Evolutionary conservation across 2,329 filamentous ascomycete genomes (phyloP), one percentile per base, ranked within the genome.

Genomic region (Trichoderma lentiforme): DNA sequence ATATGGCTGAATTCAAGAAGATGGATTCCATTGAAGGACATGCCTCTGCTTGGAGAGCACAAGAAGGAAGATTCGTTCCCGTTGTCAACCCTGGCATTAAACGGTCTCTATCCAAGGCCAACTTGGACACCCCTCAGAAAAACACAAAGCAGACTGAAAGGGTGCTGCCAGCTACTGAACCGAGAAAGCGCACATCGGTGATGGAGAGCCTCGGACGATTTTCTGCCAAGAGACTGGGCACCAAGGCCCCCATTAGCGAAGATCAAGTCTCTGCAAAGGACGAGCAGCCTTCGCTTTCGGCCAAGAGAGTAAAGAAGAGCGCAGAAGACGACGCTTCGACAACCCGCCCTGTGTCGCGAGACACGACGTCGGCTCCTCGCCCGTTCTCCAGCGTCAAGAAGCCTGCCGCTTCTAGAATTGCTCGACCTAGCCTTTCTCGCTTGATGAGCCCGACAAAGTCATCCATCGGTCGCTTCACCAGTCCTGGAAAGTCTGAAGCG

Each of bases 1-100:
- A 98, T 80, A 92, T 93, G 88, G 90, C 91, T 64, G 89, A 95
- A 78, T 98, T 98, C 84, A 93, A 93, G 83, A 98, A 97, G 85
- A 98, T 98, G 95, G 94, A 97, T 80, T 98, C 95, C 2, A 98
- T 98, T 78, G 93, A 90, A 57, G 91, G 91, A 74, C 95, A 98
- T 79, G 87, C 94, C 9, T 97, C 95, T 12, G 89, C 91, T 18
- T 96, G 91, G 83, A 87, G 93, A 73, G 87, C 87, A 26, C 85
- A 88, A 73, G 82, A 85, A 5, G 85, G 81, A 43, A 86, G 86
- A 9, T 81, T 84, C 74, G 86, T 87, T n/a, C 87, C 89, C 11
- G 79, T 53, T 53, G n/a, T 83, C 67, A 77, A 77, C 70, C 77
- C 81, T 32, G 74, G 75, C 26, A 74, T 82, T 60, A 85, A 83